A percentile compares a stretch with the other conserved stretches of the same genome.
Conservation (phyloP, 768 basidiomycete genomes). For the Lactifluus echinatus region DNA sequence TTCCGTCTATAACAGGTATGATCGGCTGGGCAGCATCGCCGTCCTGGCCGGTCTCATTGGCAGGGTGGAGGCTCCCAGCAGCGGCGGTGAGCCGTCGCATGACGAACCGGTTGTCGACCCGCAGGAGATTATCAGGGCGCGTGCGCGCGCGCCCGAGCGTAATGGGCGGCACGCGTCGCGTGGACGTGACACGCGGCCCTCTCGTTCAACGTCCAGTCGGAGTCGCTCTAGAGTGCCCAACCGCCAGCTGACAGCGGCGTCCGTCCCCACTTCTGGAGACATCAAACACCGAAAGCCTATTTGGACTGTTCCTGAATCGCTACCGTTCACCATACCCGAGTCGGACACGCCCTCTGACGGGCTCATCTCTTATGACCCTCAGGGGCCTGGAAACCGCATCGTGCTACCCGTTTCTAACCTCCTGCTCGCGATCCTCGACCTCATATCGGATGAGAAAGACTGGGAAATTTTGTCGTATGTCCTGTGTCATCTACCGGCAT, state of each 20-base stretch:
- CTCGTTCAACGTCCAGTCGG: constrained; percentile 19
- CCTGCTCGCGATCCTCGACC: constrained; percentile 47
- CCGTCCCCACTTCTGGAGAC: constrained; percentile 19
- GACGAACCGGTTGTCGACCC: constrained; percentile 12
- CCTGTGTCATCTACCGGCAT: constrained; percentile 82
- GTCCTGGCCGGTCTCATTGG: constrained; percentile 59
- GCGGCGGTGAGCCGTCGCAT: background rate
- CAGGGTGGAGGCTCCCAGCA: constrained; percentile 32
- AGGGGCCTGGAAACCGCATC: constrained; percentile 32
- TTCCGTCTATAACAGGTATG: constrained; percentile 45
- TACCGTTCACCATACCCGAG: constrained; percentile 48
- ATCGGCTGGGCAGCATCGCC: constrained; percentile 47
- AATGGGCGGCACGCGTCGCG: constrained; percentile 20
- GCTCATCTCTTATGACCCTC: constrained; percentile 55
- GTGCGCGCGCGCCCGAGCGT: constrained; percentile 19
- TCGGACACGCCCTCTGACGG: constrained; percentile 59
- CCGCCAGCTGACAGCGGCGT: constrained; percentile 23
- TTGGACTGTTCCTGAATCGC: constrained; percentile 63
- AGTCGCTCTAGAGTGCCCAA: constrained; percentile 41
- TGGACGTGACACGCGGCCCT: constrained; percentile 17
- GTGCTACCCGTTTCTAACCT: constrained; percentile 73
- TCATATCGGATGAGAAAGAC: constrained; percentile 67
- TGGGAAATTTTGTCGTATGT: constrained; percentile 95
- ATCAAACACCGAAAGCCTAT: constrained; percentile 38
- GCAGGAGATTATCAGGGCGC: constrained; percentile 12